Percentiles rank a stretch among this genome's conserved stretches.
phyloP scores from a whole-genome alignment of 2,329 filamentous ascomycete species.

The Colletotrichum sp. region DNA sequence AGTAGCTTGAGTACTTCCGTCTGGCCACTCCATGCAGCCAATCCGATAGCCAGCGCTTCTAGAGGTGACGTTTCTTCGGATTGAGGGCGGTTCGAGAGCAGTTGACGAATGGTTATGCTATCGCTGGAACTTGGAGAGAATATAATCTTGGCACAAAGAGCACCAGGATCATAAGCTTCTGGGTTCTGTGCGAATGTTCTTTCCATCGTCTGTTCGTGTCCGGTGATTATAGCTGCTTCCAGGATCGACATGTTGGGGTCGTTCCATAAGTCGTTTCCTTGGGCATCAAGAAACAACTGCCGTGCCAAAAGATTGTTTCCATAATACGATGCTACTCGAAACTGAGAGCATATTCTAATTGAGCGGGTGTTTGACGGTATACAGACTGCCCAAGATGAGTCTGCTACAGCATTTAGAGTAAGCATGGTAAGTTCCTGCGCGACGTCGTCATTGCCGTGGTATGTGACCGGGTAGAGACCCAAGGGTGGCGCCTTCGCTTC shows the following conservation, averaged over 20 bases:
- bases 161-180: neutral
- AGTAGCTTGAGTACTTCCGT: neutral
- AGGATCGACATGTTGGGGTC: neutral
- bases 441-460: accelerated
- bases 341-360: too few relatives aligned
- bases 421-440: neutral
- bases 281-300: neutral
- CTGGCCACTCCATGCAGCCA: neutral
- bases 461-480: too few relatives aligned
- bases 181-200: neutral
- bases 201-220: too few relatives aligned
- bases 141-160: neutral
- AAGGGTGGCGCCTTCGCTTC: neutral
- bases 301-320: too few relatives aligned
- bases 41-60: neutral
- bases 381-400: neutral
- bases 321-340: too few relatives aligned
- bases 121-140: too few relatives aligned
- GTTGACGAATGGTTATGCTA: neutral
- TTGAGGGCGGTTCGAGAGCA: neutral
- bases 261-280: neutral
- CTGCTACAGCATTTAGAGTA: neutral
- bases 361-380: too few relatives aligned
- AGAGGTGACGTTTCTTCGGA: neutral
- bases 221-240: neutral